Conservation (phyloP, 257 asterid species). For the Mitragyna speciosa region DNA sequence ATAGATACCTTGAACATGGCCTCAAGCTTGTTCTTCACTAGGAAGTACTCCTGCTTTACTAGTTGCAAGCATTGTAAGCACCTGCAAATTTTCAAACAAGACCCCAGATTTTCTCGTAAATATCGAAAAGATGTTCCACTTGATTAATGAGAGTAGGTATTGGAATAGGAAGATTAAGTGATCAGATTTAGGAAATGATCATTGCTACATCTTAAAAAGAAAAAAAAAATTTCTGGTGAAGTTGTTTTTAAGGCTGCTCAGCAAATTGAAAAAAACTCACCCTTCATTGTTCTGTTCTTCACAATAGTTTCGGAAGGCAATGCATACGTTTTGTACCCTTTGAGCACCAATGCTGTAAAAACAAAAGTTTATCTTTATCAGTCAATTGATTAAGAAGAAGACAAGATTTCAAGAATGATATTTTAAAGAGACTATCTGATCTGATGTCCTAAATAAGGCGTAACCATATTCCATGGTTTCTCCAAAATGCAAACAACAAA, state of each 20-base stretch:
- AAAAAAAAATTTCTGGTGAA: neutral
- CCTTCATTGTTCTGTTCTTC: conserved; percentile 70
- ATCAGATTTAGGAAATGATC: neutral
- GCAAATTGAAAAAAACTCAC: conserved; percentile 33
- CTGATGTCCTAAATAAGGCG: neutral
- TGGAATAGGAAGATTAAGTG: neutral
- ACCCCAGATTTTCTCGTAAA: neutral
- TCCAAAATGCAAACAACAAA: neutral
- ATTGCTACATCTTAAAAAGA: neutral
- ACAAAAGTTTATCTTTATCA: neutral
- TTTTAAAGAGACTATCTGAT: neutral
- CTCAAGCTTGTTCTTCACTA: conserved; percentile 76
- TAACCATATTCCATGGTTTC: neutral
- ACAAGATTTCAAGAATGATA: neutral
- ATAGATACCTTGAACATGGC: conserved; percentile 58
- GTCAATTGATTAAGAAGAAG: neutral
- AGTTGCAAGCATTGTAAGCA: conserved; percentile 70
- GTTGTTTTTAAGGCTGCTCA: neutral
- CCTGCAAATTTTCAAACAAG: conserved; percentile 35
- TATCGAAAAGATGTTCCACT: neutral
- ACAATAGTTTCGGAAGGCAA: conserved; percentile 58
- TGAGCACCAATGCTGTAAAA: conserved; percentile 39
- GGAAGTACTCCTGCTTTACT: conserved; percentile 53
- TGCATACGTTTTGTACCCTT: conserved; percentile 37
- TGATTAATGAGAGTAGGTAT: neutral